phyloP scores from a whole-genome alignment of 208 protist species.

The Vickermania spadyakhi region DNA sequence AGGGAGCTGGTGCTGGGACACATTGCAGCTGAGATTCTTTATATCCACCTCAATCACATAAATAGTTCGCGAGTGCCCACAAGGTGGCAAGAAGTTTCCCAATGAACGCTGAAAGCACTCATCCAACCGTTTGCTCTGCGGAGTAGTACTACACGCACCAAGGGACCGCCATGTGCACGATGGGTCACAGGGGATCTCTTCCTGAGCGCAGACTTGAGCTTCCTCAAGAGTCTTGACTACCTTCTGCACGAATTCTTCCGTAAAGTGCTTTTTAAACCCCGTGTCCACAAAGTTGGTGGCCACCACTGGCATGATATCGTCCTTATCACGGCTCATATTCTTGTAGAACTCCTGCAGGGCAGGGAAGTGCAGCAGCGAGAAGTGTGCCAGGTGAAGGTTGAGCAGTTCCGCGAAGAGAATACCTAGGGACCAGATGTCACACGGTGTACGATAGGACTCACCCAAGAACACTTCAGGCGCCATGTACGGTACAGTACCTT shows the following conservation, averaged over 20 bases:
- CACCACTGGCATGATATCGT: conserved; percentile 31
- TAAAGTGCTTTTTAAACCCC: not conserved
- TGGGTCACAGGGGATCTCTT: not conserved
- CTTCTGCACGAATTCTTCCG: not conserved
- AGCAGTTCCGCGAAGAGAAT: conserved; percentile 70
- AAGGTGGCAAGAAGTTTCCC: no score
- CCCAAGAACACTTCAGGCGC: conserved; percentile 75
- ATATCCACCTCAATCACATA: not conserved
- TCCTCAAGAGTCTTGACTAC: not conserved
- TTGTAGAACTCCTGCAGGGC: conserved; percentile 56
- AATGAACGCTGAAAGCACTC: not conserved
- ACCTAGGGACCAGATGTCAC: conserved; percentile 79
- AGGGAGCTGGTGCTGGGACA: conserved; percentile 21
- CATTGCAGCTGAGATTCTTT: not conserved
- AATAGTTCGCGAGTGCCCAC: not conserved
- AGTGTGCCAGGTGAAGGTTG: conserved; percentile 60
- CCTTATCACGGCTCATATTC: conserved; percentile 22
- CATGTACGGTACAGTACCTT: conserved; percentile 80
- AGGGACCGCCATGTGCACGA: no score
- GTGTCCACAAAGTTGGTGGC: not conserved
- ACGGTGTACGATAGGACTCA: conserved; percentile 71
- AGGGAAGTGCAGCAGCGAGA: conserved; percentile 54
- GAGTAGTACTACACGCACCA: not conserved
- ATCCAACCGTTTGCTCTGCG: not conserved
- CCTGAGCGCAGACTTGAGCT: not conserved